Percentiles rank a stretch among this genome's conserved stretches.
Conservation (phyloP, 2,329 filamentous ascomycete genomes). For the Epichloe coenophiala region DNA sequence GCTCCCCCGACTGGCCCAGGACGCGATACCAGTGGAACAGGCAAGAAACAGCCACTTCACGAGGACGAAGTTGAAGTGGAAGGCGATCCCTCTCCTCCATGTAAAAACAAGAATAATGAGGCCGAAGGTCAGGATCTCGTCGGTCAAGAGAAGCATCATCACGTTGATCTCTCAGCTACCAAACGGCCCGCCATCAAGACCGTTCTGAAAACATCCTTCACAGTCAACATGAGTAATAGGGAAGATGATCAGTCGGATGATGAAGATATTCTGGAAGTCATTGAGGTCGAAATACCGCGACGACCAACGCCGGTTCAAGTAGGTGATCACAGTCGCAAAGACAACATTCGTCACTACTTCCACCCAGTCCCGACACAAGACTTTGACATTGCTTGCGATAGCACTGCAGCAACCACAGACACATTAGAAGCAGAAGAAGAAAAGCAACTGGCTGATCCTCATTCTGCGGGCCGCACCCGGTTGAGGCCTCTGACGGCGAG, state of each 20-base stretch:
- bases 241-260: conserved; percentile 20
- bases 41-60: neutral
- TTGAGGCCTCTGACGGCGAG: conserved; percentile 8
- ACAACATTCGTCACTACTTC: conserved; percentile 20
- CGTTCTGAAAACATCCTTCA: conserved; percentile 16
- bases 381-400: conserved; percentile 22
- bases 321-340: conserved; percentile 1
- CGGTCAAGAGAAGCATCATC: neutral
- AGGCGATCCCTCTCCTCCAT: neutral
- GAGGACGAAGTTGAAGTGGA: neutral
- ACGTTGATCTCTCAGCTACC: neutral
- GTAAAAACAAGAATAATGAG: neutral
- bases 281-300: conserved; percentile 15
- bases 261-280: conserved; percentile 7
- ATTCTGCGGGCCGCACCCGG: conserved; percentile 3
- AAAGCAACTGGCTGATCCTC: neutral
- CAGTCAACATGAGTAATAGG: conserved; percentile 20
- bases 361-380: conserved; percentile 10
- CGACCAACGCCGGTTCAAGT: conserved; percentile 1
- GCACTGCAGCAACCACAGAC: conserved; percentile 16
- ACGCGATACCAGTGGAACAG: neutral
- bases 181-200: neutral
- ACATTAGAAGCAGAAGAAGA: neutral
- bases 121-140: neutral
- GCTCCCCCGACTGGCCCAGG: neutral